phyloP scores from a whole-genome alignment of 768 basidiomycete genomes.

The Agrocybe chaxingu region DNA sequence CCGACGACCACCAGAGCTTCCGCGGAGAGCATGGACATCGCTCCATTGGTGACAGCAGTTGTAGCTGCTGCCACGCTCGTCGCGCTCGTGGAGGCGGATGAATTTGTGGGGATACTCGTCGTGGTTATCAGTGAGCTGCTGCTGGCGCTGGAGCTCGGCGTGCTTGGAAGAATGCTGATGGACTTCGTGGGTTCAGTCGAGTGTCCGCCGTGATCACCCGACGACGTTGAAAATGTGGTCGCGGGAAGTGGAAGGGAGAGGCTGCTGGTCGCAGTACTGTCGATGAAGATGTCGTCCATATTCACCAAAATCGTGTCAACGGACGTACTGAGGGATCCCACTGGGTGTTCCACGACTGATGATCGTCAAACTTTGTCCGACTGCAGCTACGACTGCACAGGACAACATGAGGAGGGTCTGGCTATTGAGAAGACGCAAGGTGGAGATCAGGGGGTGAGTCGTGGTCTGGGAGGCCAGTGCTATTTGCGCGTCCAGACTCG shows the following conservation, averaged over 20 bases:
- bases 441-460: neutral
- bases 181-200: too few relatives aligned
- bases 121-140: too few relatives aligned
- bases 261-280: neutral
- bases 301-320: neutral
- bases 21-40: too few relatives aligned
- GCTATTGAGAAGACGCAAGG: conserved; percentile 5
- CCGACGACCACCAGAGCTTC: too few relatives aligned
- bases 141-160: too few relatives aligned
- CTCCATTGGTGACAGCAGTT: too few relatives aligned
- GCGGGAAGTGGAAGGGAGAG: neutral
- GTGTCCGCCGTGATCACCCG: neutral
- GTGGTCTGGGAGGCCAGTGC: neutral
- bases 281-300: neutral
- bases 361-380: conserved; percentile 5
- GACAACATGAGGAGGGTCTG: conserved; percentile 6
- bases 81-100: too few relatives aligned
- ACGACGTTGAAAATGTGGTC: neutral
- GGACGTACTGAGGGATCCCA: conserved; percentile 11
- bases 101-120: too few relatives aligned
- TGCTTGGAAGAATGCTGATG: too few relatives aligned
- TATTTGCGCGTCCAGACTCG: neutral
- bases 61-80: too few relatives aligned
- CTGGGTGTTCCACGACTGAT: conserved; percentile 3
- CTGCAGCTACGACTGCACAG: neutral